Conservation (phyloP, 1,139 yeast species). For the Sugiyamaella sp. region DNA sequence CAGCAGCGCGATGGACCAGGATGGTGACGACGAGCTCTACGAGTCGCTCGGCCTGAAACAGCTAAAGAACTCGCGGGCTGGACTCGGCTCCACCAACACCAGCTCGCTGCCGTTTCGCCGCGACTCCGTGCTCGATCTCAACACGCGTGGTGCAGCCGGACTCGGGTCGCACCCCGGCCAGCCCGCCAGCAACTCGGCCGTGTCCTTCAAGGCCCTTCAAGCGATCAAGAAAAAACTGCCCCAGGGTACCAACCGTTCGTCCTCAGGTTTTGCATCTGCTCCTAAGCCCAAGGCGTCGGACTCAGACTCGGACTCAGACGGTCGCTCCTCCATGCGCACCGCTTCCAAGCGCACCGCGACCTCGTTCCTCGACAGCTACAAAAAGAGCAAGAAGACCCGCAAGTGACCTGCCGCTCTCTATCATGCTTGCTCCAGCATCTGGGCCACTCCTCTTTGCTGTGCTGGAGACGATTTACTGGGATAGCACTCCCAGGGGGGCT, state of each 20-base stretch:
- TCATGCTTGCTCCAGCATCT: no score
- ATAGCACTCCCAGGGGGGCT: neutral
- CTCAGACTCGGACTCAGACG: conserved; percentile 23
- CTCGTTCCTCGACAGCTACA: conserved; percentile 30
- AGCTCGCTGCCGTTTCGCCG: conserved; percentile 10
- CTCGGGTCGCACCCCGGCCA: conserved; percentile 5
- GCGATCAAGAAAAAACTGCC: conserved; percentile 18
- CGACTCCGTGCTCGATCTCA: conserved; percentile 1
- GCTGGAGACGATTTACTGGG: no score
- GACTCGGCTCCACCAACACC: conserved; percentile 28
- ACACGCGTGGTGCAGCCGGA: neutral
- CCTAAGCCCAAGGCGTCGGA: neutral
- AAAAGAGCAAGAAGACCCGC: conserved; percentile 27
- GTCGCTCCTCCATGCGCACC: conserved; percentile 15
- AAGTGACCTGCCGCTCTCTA: no score
- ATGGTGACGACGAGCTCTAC: conserved; percentile 17
- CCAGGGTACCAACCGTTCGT: neutral
- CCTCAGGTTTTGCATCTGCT: neutral
- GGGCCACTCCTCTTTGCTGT: no score
- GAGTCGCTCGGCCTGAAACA: conserved; percentile 22
- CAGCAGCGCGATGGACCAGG: neutral
- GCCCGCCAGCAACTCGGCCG: neutral
- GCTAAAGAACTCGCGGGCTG: conserved; percentile 28
- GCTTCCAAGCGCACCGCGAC: conserved; percentile 19
- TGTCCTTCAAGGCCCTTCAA: conserved; percentile 18